These are phyloP conservation scores for Heliocybe sulcata DNA, from an alignment of 1,284 basidiomycete species.

Conservation along the genomic window DNA sequence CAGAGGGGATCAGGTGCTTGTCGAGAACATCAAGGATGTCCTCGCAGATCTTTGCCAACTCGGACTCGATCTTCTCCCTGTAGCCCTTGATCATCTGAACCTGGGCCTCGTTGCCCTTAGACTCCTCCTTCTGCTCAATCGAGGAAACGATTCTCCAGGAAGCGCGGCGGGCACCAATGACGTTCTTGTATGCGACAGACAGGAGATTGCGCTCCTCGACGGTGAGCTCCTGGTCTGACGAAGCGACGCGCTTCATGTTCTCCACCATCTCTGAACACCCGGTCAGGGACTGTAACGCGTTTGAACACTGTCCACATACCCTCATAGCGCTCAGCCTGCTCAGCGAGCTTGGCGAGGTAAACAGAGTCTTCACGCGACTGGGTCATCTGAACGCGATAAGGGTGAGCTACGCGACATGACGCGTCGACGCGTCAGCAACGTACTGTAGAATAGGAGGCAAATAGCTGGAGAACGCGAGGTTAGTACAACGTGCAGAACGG, in stretches of 20 bases:
- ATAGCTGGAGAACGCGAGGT: conserved; percentile 15
- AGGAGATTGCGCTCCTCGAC: conserved; percentile 99
- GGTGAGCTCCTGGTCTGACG: conserved; percentile 95
- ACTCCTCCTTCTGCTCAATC: conserved; percentile 99
- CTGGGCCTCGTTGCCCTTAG: conserved; percentile 97
- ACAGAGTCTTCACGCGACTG: conserved; percentile 93
- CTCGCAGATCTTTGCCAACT: conserved; percentile 99
- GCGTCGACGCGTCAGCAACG: conserved; percentile 14
- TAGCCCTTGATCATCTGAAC: conserved; percentile 99
- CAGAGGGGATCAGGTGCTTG: conserved; percentile 98
- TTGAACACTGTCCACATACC: conserved; percentile 43
- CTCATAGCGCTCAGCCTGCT: conserved; percentile 98
- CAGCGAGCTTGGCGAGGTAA: conserved; percentile 99
- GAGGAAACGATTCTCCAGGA: conserved; percentile 99
- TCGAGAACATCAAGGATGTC: conserved; percentile 98
- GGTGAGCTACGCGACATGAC: conserved; percentile 17
- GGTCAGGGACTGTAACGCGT: conserved; percentile 10
- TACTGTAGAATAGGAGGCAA: conserved; percentile 12
- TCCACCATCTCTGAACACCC: conserved; percentile 84
- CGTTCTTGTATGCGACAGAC: conserved; percentile 99
- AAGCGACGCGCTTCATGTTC: conserved; percentile 98
- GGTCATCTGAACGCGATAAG: conserved; percentile 50
- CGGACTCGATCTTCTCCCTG: conserved; percentile 97
- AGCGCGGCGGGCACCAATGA: conserved; percentile 97
- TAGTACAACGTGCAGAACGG: conserved; percentile 25